Conservation (phyloP, 108 stramenopile genomes). For the Cyclotella sp. region DNA sequence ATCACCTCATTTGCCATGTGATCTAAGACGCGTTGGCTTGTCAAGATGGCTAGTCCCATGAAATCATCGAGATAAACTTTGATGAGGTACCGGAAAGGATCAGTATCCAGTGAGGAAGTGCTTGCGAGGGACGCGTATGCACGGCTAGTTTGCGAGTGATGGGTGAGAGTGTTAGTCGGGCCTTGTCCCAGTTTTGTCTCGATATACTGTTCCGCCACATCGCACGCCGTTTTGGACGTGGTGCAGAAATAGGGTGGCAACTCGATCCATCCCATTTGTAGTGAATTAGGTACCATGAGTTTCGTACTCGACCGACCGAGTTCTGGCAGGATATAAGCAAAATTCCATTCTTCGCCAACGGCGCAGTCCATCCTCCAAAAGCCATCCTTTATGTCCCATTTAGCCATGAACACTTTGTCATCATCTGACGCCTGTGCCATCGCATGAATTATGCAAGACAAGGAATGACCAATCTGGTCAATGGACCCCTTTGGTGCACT, state of each 20-base stretch:
- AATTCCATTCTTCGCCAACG: not conserved
- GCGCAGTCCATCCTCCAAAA: not conserved
- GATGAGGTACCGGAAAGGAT: not conserved
- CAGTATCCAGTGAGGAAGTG: not conserved
- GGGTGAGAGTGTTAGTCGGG: not conserved
- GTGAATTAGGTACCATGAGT: not conserved
- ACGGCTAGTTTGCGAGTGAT: not conserved
- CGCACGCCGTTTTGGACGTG: not conserved
- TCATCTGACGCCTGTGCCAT: not conserved
- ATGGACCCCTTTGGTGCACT: not conserved
- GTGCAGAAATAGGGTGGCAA: not conserved
- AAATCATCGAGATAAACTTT: not conserved
- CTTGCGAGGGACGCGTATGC: not conserved
- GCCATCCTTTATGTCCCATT: not conserved
- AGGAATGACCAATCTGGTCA: not conserved
- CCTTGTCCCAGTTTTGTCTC: not conserved
- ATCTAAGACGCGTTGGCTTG: not conserved
- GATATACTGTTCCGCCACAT: not conserved
- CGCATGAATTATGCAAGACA: constrained; percentile 1
- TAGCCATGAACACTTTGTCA: not conserved
- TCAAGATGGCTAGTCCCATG: not conserved
- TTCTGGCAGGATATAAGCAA: not conserved
- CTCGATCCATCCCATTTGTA: not conserved
- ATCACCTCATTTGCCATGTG: not conserved
- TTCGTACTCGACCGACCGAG: not conserved